Conservation (phyloP, 768 basidiomycete genomes). For the Sarcodon aspratus region DNA sequence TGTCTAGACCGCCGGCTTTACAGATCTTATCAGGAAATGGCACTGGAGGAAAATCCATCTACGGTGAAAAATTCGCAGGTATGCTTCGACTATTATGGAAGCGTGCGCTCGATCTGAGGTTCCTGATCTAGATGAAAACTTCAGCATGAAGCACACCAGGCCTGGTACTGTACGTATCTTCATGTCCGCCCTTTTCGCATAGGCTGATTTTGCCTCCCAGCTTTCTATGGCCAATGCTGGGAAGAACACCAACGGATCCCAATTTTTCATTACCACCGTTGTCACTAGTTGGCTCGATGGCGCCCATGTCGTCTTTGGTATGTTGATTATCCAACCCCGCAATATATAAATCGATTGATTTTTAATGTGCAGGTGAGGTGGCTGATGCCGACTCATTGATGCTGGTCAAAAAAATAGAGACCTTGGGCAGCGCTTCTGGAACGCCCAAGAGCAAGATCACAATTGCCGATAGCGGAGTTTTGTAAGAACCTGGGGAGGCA, state of each 20-base stretch:
- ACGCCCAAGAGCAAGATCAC: constrained; percentile 4
- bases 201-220: not conserved
- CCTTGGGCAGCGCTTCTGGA: not conserved
- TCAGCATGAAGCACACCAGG: constrained; percentile 61
- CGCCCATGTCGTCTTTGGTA: constrained; percentile 81
- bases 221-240: constrained; percentile 79
- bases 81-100: constrained; percentile 8
- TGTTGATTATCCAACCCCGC: not conserved
- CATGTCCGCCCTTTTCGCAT: no score
- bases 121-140: constrained; percentile 66
- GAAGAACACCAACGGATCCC: constrained; percentile 76
- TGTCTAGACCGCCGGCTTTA: not conserved
- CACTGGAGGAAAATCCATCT: constrained; percentile 75
- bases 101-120: not conserved
- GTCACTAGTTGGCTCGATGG: constrained; percentile 73
- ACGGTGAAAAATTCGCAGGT: constrained; percentile 60
- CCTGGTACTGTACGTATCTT: constrained; percentile 26
- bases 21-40: constrained; percentile 31
- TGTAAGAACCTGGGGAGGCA: constrained; percentile 6
- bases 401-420: not conserved
- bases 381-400: constrained; percentile 2
- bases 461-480: constrained; percentile 13
- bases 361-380: not conserved
- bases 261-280: constrained; percentile 89
- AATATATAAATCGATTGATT: not conserved